phyloP scores from a whole-genome alignment of 495 filamentous ascomycete species.

The Cenococcum geophilum region DNA sequence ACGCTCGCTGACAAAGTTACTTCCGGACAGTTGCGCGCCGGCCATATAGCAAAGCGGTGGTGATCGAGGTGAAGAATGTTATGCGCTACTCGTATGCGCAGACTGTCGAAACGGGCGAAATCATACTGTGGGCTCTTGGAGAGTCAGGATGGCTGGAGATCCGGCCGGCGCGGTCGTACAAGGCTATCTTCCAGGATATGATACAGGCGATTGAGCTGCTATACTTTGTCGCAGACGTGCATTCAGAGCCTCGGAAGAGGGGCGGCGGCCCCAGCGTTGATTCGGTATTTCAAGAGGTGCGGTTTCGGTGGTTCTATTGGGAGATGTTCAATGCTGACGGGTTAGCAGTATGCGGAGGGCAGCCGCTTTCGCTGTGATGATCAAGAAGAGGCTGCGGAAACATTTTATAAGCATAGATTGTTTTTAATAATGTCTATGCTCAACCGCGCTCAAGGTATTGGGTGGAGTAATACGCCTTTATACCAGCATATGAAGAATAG shows the following conservation, averaged over 20 bases:
- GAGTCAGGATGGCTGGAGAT: slow-evolving; percentile 76
- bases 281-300: slow-evolving; percentile 34
- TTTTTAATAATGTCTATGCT: slow-evolving; percentile 57
- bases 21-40: slow-evolving; percentile 15
- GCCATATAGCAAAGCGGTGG: slow-evolving; percentile 24
- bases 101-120: slow-evolving; percentile 48
- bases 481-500: slow-evolving; percentile 48
- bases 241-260: slow-evolving; percentile 26
- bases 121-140: slow-evolving; percentile 70
- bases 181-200: slow-evolving; percentile 57
- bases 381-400: slow-evolving; percentile 45
- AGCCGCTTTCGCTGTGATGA: slow-evolving; percentile 25
- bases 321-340: slow-evolving; percentile 4
- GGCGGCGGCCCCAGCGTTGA: slow-evolving; percentile 27
- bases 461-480: slow-evolving; percentile 51
- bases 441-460: slow-evolving; percentile 48
- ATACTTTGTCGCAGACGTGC: slow-evolving; percentile 58
- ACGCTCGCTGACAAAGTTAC: slow-evolving; percentile 33
- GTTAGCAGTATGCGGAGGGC: slow-evolving; percentile 28
- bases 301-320: background rate
- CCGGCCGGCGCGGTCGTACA: slow-evolving; percentile 55
- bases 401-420: slow-evolving; percentile 48
- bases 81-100: slow-evolving; percentile 65
- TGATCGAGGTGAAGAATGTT: slow-evolving; percentile 60
- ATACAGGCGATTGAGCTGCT: slow-evolving; percentile 63